Base-by-base conservation (phyloP, 202 grass and related monocot genomes). In the Zizania palustris region DNA sequence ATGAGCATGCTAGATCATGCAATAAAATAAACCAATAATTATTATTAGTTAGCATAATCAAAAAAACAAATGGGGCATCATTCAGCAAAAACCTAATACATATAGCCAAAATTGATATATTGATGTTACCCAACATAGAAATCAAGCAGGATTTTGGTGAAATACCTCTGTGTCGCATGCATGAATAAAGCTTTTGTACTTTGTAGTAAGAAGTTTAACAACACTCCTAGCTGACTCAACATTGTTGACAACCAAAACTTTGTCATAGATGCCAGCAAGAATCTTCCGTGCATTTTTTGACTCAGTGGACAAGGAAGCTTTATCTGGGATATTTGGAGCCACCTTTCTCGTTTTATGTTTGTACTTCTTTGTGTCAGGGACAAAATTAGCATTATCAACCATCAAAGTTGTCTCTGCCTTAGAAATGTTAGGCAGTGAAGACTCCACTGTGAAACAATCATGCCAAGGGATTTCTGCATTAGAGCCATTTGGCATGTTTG, bases 161-260 rank as follows among this genome's bases (percentile, higher is more conserved):
- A 85, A 85, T 86, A 76, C 94, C 94, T 93, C 88, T 11, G 88
- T 93, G 73, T 92, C 82, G 28, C 94, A 97, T 84, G 90, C 88
- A 88, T 97, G 91, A 85, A 93, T 74, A 65, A 88, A 90, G 77
- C 45, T 67, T 56, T 65, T 90, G 80, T 97, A 97, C 35, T 91
- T 81, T 79, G 88, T 92, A 63, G 69, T 93, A 53, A 97, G 91
- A 76, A 93, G 44, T 63, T 64, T 61, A 74, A 90, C 94, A 60
- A 90, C 80, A 77, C 68, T 69, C 77, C 73, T 88, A 71, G 94
- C 91, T 80, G 76, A 67, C 10, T 79, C 64, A 5, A 97, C 82
- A 80, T 72, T 88, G 82, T 93, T 72, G 82, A 97, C 86, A 57
- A 97, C 80, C 72, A 93, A 67, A 82, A 97, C 78, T 90, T 93